Evolutionary conservation across 2,329 filamentous ascomycete genomes (phyloP).

Genomic region (Pseudogymnoascus sp.): DNA sequence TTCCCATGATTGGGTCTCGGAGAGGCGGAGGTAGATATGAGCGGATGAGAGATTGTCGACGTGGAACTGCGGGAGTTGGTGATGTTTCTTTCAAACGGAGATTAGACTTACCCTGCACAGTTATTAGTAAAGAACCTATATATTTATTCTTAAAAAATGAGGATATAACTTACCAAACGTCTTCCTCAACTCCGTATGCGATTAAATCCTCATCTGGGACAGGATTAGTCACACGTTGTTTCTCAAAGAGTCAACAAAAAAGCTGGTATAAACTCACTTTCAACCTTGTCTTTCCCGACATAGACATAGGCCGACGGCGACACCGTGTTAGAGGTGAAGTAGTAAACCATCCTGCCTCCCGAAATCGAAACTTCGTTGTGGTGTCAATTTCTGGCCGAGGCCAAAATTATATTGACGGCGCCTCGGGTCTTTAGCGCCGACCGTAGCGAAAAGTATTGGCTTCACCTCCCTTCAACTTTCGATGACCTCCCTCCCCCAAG

Average conservation of each 20-base stretch:
- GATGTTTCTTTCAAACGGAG: background rate
- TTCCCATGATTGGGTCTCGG: constrained; percentile 76
- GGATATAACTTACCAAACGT: constrained; percentile 65
- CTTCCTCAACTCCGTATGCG: constrained; percentile 86
- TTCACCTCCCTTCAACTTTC: constrained; percentile 7
- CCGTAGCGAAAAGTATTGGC: constrained; percentile 18
- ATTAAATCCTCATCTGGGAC: constrained; percentile 86
- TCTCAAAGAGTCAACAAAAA: background rate
- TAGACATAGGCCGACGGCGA: constrained; percentile 82
- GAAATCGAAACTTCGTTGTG: background rate
- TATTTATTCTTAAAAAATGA: constrained; percentile 9
- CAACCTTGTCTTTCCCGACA: constrained; percentile 97
- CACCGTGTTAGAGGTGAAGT: constrained; percentile 82
- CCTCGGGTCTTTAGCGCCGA: constrained; percentile 13
- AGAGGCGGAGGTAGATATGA: constrained; percentile 87
- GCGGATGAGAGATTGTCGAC: constrained; percentile 95
- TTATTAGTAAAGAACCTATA: background rate
- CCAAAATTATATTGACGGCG: constrained; percentile 26
- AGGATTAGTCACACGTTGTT: constrained; percentile 10
- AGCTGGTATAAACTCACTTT: constrained; percentile 53
- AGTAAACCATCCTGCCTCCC: constrained; percentile 70
- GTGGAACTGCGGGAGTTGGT: constrained; percentile 62
- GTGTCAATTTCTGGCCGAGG: constrained; percentile 5
- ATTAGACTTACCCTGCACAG: constrained; percentile 12
- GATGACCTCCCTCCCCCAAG: background rate